Percentiles rank a stretch among this genome's conserved stretches.
phyloP scores from a whole-genome alignment of 331 rosid genomes.

The Phaseolus coccineus region DNA sequence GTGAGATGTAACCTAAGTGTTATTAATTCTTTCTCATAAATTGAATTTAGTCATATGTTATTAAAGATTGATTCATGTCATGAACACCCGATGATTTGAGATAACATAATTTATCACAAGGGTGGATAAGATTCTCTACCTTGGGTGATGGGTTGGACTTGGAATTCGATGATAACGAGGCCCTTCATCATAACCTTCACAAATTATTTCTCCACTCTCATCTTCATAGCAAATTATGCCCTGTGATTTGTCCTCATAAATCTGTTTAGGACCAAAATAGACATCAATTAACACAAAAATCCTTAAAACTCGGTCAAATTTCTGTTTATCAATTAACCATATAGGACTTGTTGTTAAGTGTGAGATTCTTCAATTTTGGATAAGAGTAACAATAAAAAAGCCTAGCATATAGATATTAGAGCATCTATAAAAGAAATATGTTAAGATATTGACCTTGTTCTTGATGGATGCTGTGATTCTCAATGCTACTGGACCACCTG shows the following conservation, averaged over 20 bases:
- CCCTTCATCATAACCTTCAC: conserved; percentile 96
- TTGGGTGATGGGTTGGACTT: conserved; percentile 52
- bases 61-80: too few relatives aligned
- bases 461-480: conserved; percentile 74
- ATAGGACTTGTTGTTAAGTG: neutral
- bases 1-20: neutral
- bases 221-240: conserved; percentile 86
- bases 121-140: conserved; percentile 52
- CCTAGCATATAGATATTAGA: neutral
- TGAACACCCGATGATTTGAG: too few relatives aligned
- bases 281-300: conserved; percentile 33
- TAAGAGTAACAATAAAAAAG: conserved; percentile 12
- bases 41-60: neutral
- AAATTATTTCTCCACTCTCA: conserved; percentile 80
- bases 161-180: conserved; percentile 73
- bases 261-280: conserved; percentile 53
- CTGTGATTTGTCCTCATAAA: conserved; percentile 74
- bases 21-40: neutral
- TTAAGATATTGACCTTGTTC: conserved; percentile 65
- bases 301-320: neutral
- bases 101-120: neutral
- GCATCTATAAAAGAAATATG: neutral
- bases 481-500: conserved; percentile 36
- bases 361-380: neutral
- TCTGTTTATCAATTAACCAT: neutral